Evolutionary conservation across 106 monocot genomes (phyloP).

Genomic region (Alisma plantagoaquatica): DNA sequence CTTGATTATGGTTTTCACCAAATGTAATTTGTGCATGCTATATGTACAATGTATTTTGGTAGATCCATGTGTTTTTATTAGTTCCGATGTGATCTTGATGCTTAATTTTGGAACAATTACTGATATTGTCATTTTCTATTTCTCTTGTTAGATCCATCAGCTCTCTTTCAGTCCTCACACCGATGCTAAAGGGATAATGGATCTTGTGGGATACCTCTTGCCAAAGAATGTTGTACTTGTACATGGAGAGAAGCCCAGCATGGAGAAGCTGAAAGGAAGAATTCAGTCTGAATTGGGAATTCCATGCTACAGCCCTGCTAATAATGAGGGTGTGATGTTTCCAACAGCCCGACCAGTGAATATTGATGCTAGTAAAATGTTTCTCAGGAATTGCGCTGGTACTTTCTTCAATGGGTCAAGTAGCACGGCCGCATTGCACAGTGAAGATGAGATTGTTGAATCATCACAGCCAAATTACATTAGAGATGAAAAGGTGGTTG

Average conservation of each 20-base stretch:
- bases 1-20: too few species aligned
- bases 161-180: constrained; percentile 96
- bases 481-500: constrained; percentile 25
- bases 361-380: constrained; percentile 40
- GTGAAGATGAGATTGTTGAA: background rate
- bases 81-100: too few species aligned
- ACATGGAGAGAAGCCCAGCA: constrained; percentile 95
- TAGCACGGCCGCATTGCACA: background rate
- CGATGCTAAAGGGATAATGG: constrained; percentile 98
- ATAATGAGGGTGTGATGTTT: constrained; percentile 56
- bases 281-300: constrained; percentile 77
- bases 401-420: background rate
- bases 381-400: constrained; percentile 27
- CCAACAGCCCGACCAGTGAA: constrained; percentile 43
- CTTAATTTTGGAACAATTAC: too few species aligned
- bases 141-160: constrained; percentile 70
- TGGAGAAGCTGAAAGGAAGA: constrained; percentile 66
- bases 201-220: constrained; percentile 68
- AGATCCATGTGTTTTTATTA: too few species aligned
- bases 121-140: too few species aligned
- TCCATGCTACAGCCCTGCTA: constrained; percentile 66
- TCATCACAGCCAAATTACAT: background rate
- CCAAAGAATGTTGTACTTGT: constrained; percentile 86
- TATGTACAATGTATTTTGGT: too few species aligned
- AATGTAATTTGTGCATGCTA: too few species aligned